Evolutionary conservation across 1,139 yeast species (phyloP).

Genomic region (Yamadazyma mexicana): DNA sequence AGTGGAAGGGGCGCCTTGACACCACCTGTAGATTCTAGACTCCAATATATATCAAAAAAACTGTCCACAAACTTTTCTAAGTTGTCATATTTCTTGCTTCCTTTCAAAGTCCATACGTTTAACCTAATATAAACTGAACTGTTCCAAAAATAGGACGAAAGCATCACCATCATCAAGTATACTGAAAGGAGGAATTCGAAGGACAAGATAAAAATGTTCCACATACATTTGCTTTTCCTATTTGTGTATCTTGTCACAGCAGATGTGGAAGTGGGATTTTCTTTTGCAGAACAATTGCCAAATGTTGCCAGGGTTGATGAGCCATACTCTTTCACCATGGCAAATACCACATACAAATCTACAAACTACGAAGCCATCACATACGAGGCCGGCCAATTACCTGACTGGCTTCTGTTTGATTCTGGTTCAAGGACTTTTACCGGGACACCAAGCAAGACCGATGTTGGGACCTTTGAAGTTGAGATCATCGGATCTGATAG

Average conservation of each 20-base stretch:
- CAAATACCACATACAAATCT: slow-evolving; percentile 69
- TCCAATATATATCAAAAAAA: slow-evolving; percentile 4
- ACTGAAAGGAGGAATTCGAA: neutral
- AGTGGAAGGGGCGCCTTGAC: neutral
- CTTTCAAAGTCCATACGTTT: neutral
- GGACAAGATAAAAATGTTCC: slow-evolving; percentile 3
- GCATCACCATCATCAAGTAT: neutral
- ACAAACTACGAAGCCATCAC: slow-evolving; percentile 41
- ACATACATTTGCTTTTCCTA: slow-evolving; percentile 11
- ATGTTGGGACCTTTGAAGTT: slow-evolving; percentile 47
- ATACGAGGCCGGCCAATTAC: slow-evolving; percentile 60
- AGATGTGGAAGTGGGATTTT: slow-evolving; percentile 63
- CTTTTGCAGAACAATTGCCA: slow-evolving; percentile 80
- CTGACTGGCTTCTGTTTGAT: slow-evolving; percentile 80
- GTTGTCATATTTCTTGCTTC: neutral
- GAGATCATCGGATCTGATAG: slow-evolving; percentile 67
- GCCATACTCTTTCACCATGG: slow-evolving; percentile 65
- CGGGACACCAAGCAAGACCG: slow-evolving; percentile 62
- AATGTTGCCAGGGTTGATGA: slow-evolving; percentile 76
- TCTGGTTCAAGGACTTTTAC: slow-evolving; percentile 54
- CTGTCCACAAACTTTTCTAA: slow-evolving; percentile 1
- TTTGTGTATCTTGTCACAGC: slow-evolving; percentile 13
- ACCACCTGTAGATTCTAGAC: neutral
- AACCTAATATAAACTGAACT: neutral
- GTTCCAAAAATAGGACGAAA: neutral